Evolutionary conservation across 768 basidiomycete genomes (phyloP).

Genomic region (Boletus reticuloceps): DNA sequence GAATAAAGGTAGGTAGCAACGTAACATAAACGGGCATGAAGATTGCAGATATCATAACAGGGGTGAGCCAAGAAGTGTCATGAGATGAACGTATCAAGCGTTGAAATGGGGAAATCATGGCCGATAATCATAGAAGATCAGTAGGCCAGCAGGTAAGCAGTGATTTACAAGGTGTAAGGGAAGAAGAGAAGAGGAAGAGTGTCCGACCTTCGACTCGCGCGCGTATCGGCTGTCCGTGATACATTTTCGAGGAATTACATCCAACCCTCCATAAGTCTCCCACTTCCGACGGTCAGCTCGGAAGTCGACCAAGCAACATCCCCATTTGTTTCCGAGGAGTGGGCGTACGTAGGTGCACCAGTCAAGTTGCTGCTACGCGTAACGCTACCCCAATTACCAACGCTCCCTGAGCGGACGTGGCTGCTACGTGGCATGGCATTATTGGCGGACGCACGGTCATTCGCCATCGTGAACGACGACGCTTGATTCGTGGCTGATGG

Average conservation of each 20-base stretch:
- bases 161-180: slow-evolving; percentile 4
- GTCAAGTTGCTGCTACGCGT: slow-evolving; percentile 52
- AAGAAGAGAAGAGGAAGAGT: slow-evolving; percentile 22
- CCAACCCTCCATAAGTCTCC: slow-evolving; percentile 55
- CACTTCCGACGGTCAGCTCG: slow-evolving; percentile 48
- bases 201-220: slow-evolving; percentile 40
- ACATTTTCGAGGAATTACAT: slow-evolving; percentile 22
- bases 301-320: slow-evolving; percentile 60
- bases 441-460: slow-evolving; percentile 37
- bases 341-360: slow-evolving; percentile 49
- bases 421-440: slow-evolving; percentile 46
- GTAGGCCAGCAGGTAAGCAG: slow-evolving; percentile 6
- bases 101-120: slow-evolving; percentile 20
- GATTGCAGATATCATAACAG: slow-evolving; percentile 39
- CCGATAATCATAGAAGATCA: slow-evolving; percentile 8
- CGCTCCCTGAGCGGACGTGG: slow-evolving; percentile 76
- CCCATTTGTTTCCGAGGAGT: slow-evolving; percentile 50
- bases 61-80: slow-evolving; percentile 35
- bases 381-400: slow-evolving; percentile 74
- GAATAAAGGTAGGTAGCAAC: slow-evolving; percentile 44
- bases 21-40: slow-evolving; percentile 36
- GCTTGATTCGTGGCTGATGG: slow-evolving; percentile 45
- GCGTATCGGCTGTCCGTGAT: slow-evolving; percentile 1
- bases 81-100: slow-evolving; percentile 27
- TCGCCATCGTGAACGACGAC: slow-evolving; percentile 37